phyloP scores from a whole-genome alignment of 2,329 filamentous ascomycete species.

The Ilyonectria robusta region DNA sequence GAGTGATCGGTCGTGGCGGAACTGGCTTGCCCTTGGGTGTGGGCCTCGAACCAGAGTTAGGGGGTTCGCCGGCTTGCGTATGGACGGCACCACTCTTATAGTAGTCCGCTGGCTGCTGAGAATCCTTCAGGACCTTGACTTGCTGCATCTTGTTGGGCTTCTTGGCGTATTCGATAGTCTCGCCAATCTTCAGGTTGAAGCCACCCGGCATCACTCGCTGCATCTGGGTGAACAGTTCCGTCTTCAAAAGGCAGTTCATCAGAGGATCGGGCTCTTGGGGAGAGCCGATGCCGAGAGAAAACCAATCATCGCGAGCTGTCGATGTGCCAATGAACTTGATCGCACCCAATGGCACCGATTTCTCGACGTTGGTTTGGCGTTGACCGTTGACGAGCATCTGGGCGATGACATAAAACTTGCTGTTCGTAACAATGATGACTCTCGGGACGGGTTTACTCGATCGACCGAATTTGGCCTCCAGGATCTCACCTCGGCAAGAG shows the following conservation, averaged over 20 bases:
- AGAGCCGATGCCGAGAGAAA: constrained; percentile 90
- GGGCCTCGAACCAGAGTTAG: constrained; percentile 85
- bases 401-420: constrained; percentile 89
- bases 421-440: constrained; percentile 86
- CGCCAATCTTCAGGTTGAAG: constrained; percentile 85
- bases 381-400: constrained; percentile 88
- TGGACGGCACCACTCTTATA: constrained; percentile 97
- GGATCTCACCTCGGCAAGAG: constrained; percentile 89
- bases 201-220: constrained; percentile 83
- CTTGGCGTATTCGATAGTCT: constrained; percentile 94
- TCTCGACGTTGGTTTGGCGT: constrained; percentile 84
- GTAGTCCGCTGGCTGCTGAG: constrained; percentile 80
- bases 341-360: constrained; percentile 84
- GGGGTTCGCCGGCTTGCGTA: constrained; percentile 85
- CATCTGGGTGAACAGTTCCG: constrained; percentile 96
- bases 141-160: constrained; percentile 93
- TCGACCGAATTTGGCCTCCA: constrained; percentile 95
- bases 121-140: constrained; percentile 93
- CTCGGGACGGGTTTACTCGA: constrained; percentile 94
- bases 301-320: constrained; percentile 93
- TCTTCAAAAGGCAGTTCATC: constrained; percentile 94
- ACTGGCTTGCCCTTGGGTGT: constrained; percentile 91
- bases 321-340: constrained; percentile 91
- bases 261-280: constrained; percentile 94
- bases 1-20: constrained; percentile 90